phyloP scores from a whole-genome alignment of 73 alveolate species.

The Diophrys appendiculata region DNA sequence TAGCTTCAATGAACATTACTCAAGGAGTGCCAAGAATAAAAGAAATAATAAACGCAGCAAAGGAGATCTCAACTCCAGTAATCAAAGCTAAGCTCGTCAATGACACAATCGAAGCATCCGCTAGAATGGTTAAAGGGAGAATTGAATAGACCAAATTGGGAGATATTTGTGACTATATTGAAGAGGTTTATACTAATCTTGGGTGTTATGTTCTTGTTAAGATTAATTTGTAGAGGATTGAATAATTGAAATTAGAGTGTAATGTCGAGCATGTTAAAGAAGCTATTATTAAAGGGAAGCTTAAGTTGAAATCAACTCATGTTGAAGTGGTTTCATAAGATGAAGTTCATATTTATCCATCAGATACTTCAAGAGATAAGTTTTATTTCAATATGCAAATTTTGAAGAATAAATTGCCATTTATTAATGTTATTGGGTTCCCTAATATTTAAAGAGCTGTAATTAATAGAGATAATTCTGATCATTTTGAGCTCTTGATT shows the following conservation, averaged over 20 bases:
- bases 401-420: conserved; percentile 60
- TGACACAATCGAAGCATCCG: conserved; percentile 70
- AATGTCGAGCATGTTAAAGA: conserved; percentile 58
- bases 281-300: conserved; percentile 61
- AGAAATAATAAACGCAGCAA: conserved; percentile 98
- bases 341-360: conserved; percentile 67
- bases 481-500: conserved; percentile 50
- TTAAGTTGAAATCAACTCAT: conserved; percentile 75
- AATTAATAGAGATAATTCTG: conserved; percentile 60
- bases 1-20: conserved; percentile 98
- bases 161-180: conserved; percentile 84
- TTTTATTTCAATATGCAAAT: conserved; percentile 64
- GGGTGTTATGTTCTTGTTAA: conserved; percentile 80
- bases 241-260: conserved; percentile 69
- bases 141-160: conserved; percentile 90
- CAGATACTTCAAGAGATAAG: conserved; percentile 75
- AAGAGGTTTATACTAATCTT: conserved; percentile 86
- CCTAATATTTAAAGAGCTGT: conserved; percentile 74
- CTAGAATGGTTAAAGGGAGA: conserved; percentile 94
- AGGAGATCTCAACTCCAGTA: conserved; percentile 96
- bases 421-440: conserved; percentile 72
- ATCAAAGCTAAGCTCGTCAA: conserved; percentile 76
- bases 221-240: conserved; percentile 71
- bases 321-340: conserved; percentile 42
- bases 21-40: conserved; percentile 98